Evolutionary conservation across 2,329 filamentous ascomycete species (phyloP), one percentile per base, ranked within the genome.

Genomic region (Pseudogymnoascus sp.): DNA sequence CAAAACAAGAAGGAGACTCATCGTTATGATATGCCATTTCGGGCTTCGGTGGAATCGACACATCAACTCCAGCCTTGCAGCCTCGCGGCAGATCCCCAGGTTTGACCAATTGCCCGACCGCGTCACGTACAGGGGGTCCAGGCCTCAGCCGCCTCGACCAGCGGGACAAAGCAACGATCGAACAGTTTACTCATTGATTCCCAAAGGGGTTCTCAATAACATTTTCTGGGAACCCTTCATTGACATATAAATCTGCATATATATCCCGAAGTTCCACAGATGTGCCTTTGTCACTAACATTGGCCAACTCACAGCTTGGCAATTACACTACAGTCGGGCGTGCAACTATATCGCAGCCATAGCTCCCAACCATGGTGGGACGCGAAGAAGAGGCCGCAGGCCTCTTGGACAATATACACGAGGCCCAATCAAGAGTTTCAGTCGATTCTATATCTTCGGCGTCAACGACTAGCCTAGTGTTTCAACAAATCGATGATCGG

Each of bases 401-500:
- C 37, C 66, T 72, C 33, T 65, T 70, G 12, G 61, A 67, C 8
- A 43, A 63, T 18, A 64, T 65, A 28, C 62, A 66, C 43, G 63
- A 66, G 38, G 57, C 59, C 39, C 37, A 30, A 20, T 33, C 25
- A 12, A 64, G 71, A 58, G 54, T 63, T 61, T 73, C 71, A 2
- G 64, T 67, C 54, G 71, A 72, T 25, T 90, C 89, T 3, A 73
- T 83, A 50, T 90, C 88, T n/a, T 88, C 87, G 39, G 86, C 86
- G n/a, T 94, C 90, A 35, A 93, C 90, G 9, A 92, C 88, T 3
- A 93, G 90, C 68, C 79, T 94, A 12, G 84, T 94, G 60, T 89
- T 94, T 71, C 89, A 94, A 66, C 85, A 87, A 65, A 81, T 93
- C 66, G 81, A 84, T 68, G 86, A 89, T 70, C 66, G 67, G 22